phyloP scores from a whole-genome alignment of 352 stramenopile genomes.

The Aphanomyces invadans region DNA sequence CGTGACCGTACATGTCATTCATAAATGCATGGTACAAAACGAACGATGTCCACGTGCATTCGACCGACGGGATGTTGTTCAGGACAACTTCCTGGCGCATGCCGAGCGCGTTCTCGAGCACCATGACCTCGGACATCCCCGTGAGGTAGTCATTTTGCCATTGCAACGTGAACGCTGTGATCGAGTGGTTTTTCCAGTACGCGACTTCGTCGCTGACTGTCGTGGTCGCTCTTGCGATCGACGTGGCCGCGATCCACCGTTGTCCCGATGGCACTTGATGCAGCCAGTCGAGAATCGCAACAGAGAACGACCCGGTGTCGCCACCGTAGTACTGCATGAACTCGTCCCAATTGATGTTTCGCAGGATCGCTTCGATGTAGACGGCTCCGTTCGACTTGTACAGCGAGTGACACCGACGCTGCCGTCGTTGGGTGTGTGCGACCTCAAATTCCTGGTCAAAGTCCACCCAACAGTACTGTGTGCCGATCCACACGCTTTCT shows the following conservation, averaged over 20 bases:
- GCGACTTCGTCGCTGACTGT: background rate
- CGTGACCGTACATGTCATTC: background rate
- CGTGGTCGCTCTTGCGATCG: background rate
- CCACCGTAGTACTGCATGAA: conserved; percentile 1
- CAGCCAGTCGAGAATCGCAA: background rate
- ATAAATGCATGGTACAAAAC: background rate
- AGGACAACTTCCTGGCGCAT: background rate
- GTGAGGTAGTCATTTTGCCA: background rate
- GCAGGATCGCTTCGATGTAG: conserved; percentile 6
- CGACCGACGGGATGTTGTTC: background rate
- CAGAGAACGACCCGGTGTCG: background rate
- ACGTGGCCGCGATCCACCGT: background rate
- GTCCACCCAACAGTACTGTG: conserved; percentile 11
- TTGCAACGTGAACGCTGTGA: background rate
- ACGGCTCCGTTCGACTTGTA: conserved; percentile 6
- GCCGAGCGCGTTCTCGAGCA: conserved; percentile 1
- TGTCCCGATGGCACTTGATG: background rate
- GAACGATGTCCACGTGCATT: background rate
- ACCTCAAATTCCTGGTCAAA: background rate
- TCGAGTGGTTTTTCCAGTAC: background rate
- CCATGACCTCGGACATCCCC: background rate
- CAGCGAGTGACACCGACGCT: background rate
- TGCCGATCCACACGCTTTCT: background rate
- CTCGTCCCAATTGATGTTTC: background rate
- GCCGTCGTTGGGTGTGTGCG: background rate